Evolutionary conservation across 1,284 basidiomycete genomes (phyloP).

Genomic region (Microbotryum violaceum): DNA sequence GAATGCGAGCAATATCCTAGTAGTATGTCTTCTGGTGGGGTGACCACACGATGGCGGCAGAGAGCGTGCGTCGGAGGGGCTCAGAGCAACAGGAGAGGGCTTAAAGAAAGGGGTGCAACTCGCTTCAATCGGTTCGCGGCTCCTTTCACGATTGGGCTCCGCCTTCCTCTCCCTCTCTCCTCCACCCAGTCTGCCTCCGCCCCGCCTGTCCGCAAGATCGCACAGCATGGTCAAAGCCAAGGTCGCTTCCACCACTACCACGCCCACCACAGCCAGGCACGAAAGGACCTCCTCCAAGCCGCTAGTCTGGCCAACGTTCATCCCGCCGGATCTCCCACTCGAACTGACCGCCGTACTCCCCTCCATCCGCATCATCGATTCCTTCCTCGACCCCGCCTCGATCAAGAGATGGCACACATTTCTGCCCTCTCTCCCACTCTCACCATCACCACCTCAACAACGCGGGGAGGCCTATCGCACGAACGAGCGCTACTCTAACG

Average conservation of each 20-base stretch:
- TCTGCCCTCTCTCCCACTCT: not conserved
- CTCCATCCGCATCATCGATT: slow-evolving; percentile 16
- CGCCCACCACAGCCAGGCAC: not conserved
- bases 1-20: too few relatives aligned
- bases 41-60: too few relatives aligned
- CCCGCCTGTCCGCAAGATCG: too few relatives aligned
- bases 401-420: slow-evolving; percentile 4
- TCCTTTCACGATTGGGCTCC: too few relatives aligned
- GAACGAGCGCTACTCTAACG: slow-evolving; percentile 60
- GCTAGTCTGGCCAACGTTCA: slow-evolving; percentile 14
- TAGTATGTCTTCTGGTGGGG: too few relatives aligned
- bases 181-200: too few relatives aligned
- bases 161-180: too few relatives aligned
- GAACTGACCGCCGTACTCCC: not conserved
- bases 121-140: too few relatives aligned
- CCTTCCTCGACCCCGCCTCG: slow-evolving; percentile 2
- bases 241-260: not conserved
- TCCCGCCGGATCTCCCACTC: not conserved
- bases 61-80: too few relatives aligned
- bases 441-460: slow-evolving; percentile 61
- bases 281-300: not conserved
- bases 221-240: too few relatives aligned
- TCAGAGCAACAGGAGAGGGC: too few relatives aligned
- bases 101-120: too few relatives aligned
- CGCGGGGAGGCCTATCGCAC: slow-evolving; percentile 65